Evolutionary conservation across 2,329 filamentous ascomycete species (phyloP).

Genomic region (Claviceps arundinis): DNA sequence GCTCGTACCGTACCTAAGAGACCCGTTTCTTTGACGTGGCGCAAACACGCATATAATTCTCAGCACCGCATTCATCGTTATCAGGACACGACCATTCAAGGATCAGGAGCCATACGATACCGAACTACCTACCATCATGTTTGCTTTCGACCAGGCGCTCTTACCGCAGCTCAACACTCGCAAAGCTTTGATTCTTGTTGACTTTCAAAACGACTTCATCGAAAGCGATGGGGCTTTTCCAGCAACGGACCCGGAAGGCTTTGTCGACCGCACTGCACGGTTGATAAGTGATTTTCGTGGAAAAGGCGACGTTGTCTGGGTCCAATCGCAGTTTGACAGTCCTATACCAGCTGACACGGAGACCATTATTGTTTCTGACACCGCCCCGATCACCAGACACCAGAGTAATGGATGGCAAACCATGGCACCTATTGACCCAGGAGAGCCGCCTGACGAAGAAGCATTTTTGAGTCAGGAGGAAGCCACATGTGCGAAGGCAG

Average conservation of each 20-base stretch:
- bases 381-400: constrained; percentile 8
- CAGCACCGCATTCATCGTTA: not conserved
- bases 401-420: constrained; percentile 7
- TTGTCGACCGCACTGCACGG: constrained; percentile 51
- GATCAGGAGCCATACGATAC: not conserved
- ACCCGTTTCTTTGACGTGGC: not conserved
- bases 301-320: constrained; percentile 66
- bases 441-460: constrained; percentile 20
- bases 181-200: constrained; percentile 67
- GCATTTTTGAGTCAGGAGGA: constrained; percentile 32
- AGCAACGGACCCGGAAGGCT: constrained; percentile 48
- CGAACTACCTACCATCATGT: constrained; percentile 24
- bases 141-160: constrained; percentile 41
- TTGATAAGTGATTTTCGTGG: constrained; percentile 63
- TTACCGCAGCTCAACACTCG: constrained; percentile 45
- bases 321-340: constrained; percentile 61
- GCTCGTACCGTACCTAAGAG: not conserved
- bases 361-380: constrained; percentile 32
- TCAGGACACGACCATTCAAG: not conserved
- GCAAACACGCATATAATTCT: no score
- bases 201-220: constrained; percentile 85
- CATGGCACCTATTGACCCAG: not conserved
- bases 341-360: constrained; percentile 43
- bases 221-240: constrained; percentile 52
- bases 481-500: constrained; percentile 29